Base-by-base conservation (phyloP, 1,284 basidiomycete species). In the Agaricales sp. region DNA sequence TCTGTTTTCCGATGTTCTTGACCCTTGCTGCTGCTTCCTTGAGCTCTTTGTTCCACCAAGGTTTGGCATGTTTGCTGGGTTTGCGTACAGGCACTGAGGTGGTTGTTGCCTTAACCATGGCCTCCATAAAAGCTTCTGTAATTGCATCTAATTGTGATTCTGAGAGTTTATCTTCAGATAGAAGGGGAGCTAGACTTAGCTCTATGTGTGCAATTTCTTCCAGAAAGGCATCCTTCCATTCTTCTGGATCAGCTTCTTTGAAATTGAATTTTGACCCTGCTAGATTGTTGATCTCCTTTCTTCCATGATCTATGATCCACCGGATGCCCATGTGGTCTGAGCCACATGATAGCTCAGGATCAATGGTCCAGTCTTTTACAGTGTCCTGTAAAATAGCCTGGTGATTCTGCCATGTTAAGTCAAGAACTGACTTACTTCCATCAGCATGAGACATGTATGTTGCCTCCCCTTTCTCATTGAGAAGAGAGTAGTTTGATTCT, bases 391-490 rank as follows among this genome's bases (percentile, higher is more conserved):
- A 35, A 2, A 41, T 22, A 0, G 57, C 57, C 0, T 35, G 14
- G 1, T 3, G 18, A 47, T 58, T 58, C 4, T 46, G 48, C 14
- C 46, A 57, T 0, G 55, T 55, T 2, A 58, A 52, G 35, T 58
- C 55, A 41, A 58, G 47, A 1, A 55, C 55, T n/a, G n/a, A 35
- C 30, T n/a, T n/a, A 35, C 30, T 8, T 35, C 30, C 30, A n/a
- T n/a, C 30, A 35, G 11, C n/a, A 35, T 35, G 30, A 2, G 57
- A 57, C 1, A 37, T 38, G 48, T 55, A 54, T 2, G 57, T 62
- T 1, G 53, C 45, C 23, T 51, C 50, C 4, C 59, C 58, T 45
- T 53, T 54, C 8, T 50, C 47, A 26, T 62, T 62, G 22, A 48
- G 18, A 0, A 62, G 45, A 0, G 46, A 11, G 41, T 50, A 60